Base-by-base conservation (phyloP, 2,329 filamentous ascomycete species). In the Paecilomyces formosus region DNA sequence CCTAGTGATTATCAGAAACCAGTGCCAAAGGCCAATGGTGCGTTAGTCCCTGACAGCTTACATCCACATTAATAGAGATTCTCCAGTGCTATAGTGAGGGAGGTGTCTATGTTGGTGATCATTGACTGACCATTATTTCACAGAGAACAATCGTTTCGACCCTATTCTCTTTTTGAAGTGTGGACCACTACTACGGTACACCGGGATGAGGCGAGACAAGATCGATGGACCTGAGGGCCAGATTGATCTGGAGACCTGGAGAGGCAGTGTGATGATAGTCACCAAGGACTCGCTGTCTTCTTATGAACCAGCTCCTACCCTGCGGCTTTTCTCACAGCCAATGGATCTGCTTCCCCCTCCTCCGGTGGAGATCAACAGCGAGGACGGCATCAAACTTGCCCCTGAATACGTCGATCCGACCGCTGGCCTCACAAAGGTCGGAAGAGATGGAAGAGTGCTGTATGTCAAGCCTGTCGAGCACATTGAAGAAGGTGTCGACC, bases 201-300 rank as follows among this genome's bases (percentile, higher is more conserved):
- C 88, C 57, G 94, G 95, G 21, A 85, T 96, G 85, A 96, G 74
- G 78, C 79, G 66, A 68, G 65, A 74, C 62, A 65, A 63, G 52
- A 66, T 71, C 56, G 63, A 72, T 59, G 64, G 68, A n/a, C 65
- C 70, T 15, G 66, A 70, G 55, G 72, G 72, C 0, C 64, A 68
- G 11, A 65, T 71, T 30, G 86, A 90, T 51, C 83, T 85, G 55
- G 90, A 96, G 66, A 86, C 93, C 21, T 99, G 94, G 94, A 85
- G 92, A 71, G 94, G 94, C 4, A 95, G 86, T 60, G 82, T 97
- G 58, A 92, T 99, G 90, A 96, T 99, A 66, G 92, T 99, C 22
- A 97, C 94, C 0, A 82, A 86, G 56, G 93, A 99, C 68, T 82
- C 85, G 1, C 84, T 88, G 49, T 97, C 93, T 1, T 89, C 88